Base-by-base conservation (phyloP, 495 filamentous ascomycete species). In the Tetracladium setigerum region DNA sequence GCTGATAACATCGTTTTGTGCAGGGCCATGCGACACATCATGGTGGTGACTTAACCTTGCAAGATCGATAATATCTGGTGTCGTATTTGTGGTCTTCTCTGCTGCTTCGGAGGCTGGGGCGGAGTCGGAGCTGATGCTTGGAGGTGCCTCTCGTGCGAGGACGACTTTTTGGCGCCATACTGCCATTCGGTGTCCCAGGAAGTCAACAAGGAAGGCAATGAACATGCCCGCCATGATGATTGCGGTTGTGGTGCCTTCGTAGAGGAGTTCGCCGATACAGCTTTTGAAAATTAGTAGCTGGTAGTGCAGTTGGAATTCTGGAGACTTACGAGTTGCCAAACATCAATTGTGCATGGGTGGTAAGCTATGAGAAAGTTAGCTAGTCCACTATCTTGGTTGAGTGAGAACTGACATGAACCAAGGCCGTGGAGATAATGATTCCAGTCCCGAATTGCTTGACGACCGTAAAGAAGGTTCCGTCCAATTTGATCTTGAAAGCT, bases 361-460 rank as follows among this genome's bases (percentile, higher is more conserved):
- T 75, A 9, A 86, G 71, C 77, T 81, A 47, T 6, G 12, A 17
- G 36, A 18, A n/a, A 30, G 32, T n/a, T 8, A 35, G 22, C 16
- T 4, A 10, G 16, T 36, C 34, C 16, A 5, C 13, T 36, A 36
- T 36, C 16, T 9, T 16, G 22, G 15, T 34, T 41, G n/a, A 11
- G 11, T 19, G 24, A 44, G 32, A 4, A 49, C 71, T 60, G 46
- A 82, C 76, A 56, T 88, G 84, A 15, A 87, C 64, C 44, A 86
- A 84, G 12, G 80, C 82, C 0, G 84, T 88, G 4, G 83, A 70
- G 37, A 87, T 69, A 48, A 88, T 79, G 16, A 87, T 76, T 1
- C 84, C 84, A 0, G 84, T 86, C 5, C 84, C 84, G 47, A 88
- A 87, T 47, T 88, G 83, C 53, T 83, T 78, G 22, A 84, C 67